Conservation (phyloP, 208 protist species). For the Acanthamoeba healyi region DNA sequence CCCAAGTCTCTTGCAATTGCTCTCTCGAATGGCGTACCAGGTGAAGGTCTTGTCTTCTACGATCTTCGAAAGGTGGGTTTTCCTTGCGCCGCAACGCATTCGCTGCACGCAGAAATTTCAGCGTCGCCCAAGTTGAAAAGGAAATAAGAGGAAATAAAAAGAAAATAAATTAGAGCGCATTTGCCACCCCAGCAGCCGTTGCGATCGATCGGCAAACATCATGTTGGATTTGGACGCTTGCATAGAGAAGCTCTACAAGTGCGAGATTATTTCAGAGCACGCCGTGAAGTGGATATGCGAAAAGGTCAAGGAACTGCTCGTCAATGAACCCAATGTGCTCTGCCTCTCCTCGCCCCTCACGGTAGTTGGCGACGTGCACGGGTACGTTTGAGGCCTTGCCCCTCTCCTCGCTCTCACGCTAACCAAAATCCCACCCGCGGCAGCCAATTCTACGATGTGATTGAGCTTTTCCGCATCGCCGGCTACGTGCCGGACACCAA, state of each 20-base stretch:
- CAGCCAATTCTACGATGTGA: constrained; percentile 97
- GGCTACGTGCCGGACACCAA: constrained; percentile 97
- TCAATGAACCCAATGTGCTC: constrained; percentile 88
- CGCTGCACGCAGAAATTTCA: too few relatives aligned
- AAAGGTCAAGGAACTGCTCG: constrained; percentile 84
- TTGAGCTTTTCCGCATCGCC: constrained; percentile 97
- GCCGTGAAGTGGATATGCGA: constrained; percentile 79
- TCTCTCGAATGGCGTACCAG: too few relatives aligned
- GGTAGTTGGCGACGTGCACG: constrained; percentile 96
- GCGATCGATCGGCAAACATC: too few relatives aligned
- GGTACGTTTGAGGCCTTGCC: constrained; percentile 68
- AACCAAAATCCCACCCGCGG: neutral
- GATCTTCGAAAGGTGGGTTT: too few relatives aligned
- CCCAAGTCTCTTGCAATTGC: too few relatives aligned
- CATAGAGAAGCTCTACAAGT: constrained; percentile 86
- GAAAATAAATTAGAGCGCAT: too few relatives aligned
- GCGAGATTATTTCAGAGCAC: constrained; percentile 82
- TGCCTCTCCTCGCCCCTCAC: constrained; percentile 87
- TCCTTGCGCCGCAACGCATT: too few relatives aligned
- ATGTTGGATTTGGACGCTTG: constrained; percentile 84
- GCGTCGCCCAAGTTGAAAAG: too few relatives aligned
- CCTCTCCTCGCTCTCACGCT: constrained; percentile 1
- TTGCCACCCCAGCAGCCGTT: too few relatives aligned
- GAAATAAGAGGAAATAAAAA: too few relatives aligned
- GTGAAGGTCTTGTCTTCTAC: too few relatives aligned